Evolutionary conservation across 257 asterid species (phyloP).

Genomic region (Nicotiana attenuata): DNA sequence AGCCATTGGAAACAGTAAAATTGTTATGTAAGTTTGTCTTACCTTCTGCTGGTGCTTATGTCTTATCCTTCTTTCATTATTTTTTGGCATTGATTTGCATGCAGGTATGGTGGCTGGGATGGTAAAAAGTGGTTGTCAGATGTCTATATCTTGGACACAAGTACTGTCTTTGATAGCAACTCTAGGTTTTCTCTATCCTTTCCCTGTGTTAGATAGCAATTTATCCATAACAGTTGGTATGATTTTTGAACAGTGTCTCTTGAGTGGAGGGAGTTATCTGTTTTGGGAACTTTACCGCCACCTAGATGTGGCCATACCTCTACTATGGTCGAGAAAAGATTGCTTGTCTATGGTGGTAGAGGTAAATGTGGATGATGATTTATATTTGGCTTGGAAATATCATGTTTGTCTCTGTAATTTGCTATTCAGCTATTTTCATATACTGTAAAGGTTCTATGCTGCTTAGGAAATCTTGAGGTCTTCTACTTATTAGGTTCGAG

Average conservation of each 20-base stretch:
- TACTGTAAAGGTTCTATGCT: not conserved
- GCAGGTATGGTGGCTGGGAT: conserved; percentile 99
- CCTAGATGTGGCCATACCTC: conserved; percentile 99
- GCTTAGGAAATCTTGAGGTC: conserved; percentile 2
- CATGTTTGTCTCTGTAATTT: not conserved
- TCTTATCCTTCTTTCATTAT: conserved; percentile 15
- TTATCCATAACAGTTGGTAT: not conserved
- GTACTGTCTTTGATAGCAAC: conserved; percentile 33
- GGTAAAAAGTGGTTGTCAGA: conserved; percentile 98
- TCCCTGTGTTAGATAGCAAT: not conserved
- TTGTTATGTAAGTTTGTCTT: conserved; percentile 58
- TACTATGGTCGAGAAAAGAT: conserved; percentile 91
- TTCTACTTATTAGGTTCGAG: not conserved
- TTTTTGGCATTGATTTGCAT: conserved; percentile 13
- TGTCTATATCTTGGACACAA: conserved; percentile 79
- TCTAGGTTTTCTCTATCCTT: not conserved
- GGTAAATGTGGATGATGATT: conserved; percentile 37
- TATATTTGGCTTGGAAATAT: not conserved
- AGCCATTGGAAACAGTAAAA: conserved; percentile 83
- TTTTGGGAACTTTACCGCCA: conserved; percentile 80
- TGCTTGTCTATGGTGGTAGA: conserved; percentile 97
- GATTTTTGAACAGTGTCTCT: conserved; percentile 65
- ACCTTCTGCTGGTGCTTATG: conserved; percentile 15
- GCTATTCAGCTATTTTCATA: not conserved
- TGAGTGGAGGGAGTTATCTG: conserved; percentile 88